Evolutionary conservation across 495 filamentous ascomycete species (phyloP).

Genomic region (Penicillium mononematosum): DNA sequence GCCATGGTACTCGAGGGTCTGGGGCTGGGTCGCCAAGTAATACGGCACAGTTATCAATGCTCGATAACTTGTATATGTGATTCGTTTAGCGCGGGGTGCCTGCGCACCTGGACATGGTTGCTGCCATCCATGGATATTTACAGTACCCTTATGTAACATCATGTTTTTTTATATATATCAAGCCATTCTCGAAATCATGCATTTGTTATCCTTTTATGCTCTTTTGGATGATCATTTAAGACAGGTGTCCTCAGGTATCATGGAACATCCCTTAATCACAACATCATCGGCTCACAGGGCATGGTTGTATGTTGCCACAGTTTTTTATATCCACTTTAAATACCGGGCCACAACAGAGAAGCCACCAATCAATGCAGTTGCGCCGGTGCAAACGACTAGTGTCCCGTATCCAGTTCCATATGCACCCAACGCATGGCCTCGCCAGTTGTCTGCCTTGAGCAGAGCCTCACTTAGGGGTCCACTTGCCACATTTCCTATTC

Average conservation of each 20-base stretch:
- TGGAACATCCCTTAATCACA: not conserved
- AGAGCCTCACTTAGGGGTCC: conserved; percentile 50
- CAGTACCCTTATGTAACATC: not conserved
- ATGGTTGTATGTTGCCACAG: not conserved
- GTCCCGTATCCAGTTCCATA: conserved; percentile 44
- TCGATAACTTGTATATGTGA: not conserved
- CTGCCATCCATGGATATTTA: not conserved
- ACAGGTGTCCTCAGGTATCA: not conserved
- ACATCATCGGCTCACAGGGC: not conserved
- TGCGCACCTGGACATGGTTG: not conserved
- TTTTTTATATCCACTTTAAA: conserved; percentile 19
- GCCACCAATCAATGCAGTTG: conserved; percentile 40
- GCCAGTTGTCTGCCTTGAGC: conserved; percentile 21
- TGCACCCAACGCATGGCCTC: conserved; percentile 17
- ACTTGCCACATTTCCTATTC: conserved; percentile 58
- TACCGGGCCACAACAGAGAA: conserved; percentile 27
- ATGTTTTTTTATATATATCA: not conserved
- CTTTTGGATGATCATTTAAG: not conserved
- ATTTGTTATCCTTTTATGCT: not conserved
- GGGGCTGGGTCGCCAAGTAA: conserved; percentile 29
- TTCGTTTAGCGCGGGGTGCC: not conserved
- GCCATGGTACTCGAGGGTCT: conserved; percentile 28
- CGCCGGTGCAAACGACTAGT: conserved; percentile 43
- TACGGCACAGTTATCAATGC: not conserved
- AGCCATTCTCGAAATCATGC: not conserved